Conservation (phyloP, 345 rosid genomes). For the Salix purpurea region DNA sequence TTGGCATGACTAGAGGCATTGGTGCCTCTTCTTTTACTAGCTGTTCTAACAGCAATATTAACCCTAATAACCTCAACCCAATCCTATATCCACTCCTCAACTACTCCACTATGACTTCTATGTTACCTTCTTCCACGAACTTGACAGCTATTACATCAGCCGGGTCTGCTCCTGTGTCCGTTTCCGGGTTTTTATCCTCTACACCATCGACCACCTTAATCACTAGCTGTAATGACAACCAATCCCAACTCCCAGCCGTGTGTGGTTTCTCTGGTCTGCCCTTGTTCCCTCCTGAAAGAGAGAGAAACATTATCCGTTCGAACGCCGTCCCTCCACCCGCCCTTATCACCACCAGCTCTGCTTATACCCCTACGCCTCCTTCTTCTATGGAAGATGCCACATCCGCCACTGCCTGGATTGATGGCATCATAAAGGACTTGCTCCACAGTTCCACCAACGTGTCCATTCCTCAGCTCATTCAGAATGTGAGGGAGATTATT, state of each 20-base stretch:
- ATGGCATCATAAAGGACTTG: slow-evolving; percentile 81
- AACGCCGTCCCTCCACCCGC: slow-evolving; percentile 3
- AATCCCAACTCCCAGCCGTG: slow-evolving; percentile 51
- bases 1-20: neutral
- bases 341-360: neutral
- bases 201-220: slow-evolving; percentile 22
- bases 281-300: slow-evolving; percentile 60
- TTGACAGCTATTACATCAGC: slow-evolving; percentile 50
- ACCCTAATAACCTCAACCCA: slow-evolving; percentile 19
- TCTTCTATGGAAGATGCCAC: slow-evolving; percentile 51
- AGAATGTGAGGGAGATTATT: slow-evolving; percentile 89
- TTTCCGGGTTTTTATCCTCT: slow-evolving; percentile 36
- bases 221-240: neutral
- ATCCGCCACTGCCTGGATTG: slow-evolving; percentile 76
- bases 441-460: slow-evolving; percentile 64
- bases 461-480: slow-evolving; percentile 94
- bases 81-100: slow-evolving; percentile 32
- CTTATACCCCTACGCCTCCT: slow-evolving; percentile 7
- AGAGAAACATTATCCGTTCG: slow-evolving; percentile 12
- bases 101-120: slow-evolving; percentile 51
- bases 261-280: slow-evolving; percentile 94
- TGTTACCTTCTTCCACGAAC: slow-evolving; percentile 32
- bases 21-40: neutral
- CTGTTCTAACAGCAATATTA: neutral
- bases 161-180: slow-evolving; percentile 22